These are phyloP conservation scores for Trichomonas gallinae DNA, from an alignment of 208 protist genomes.

Conservation along the genomic window DNA sequence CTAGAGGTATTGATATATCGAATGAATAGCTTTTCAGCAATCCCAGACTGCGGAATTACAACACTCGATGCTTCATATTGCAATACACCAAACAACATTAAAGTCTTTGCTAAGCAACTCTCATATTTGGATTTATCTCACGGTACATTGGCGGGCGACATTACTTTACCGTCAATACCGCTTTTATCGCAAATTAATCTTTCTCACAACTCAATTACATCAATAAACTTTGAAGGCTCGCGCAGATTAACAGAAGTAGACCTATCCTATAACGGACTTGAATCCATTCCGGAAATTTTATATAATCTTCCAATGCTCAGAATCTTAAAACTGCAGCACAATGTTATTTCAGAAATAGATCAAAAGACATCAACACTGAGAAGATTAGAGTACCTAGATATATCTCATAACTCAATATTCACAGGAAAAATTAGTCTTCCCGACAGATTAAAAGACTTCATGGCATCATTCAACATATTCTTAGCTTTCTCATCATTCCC, in stretches of 20 bases:
- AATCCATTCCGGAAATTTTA: not conserved
- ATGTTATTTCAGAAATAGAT: not conserved
- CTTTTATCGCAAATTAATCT: not conserved
- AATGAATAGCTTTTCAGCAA: not conserved
- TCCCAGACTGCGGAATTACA: not conserved
- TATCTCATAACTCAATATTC: not conserved
- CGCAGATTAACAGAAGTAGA: not conserved
- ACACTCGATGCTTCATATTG: not conserved
- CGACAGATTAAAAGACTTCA: not conserved
- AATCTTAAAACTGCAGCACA: not conserved
- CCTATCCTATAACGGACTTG: not conserved
- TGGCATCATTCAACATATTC: not conserved
- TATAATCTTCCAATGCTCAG: not conserved
- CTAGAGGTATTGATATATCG: not conserved
- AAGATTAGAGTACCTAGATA: not conserved
- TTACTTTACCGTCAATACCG: not conserved
- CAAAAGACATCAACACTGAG: not conserved
- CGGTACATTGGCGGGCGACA: not conserved
- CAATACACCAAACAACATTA: not conserved
- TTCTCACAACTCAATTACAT: not conserved
- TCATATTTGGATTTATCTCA: not conserved
- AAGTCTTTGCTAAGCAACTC: not conserved
- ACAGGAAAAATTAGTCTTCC: not conserved
- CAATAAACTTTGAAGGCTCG: not conserved
- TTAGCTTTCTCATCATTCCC: not conserved